These are phyloP conservation scores for Barbarea vulgaris DNA, from an alignment of 345 rosid genomes.

Conservation along the genomic window DNA sequence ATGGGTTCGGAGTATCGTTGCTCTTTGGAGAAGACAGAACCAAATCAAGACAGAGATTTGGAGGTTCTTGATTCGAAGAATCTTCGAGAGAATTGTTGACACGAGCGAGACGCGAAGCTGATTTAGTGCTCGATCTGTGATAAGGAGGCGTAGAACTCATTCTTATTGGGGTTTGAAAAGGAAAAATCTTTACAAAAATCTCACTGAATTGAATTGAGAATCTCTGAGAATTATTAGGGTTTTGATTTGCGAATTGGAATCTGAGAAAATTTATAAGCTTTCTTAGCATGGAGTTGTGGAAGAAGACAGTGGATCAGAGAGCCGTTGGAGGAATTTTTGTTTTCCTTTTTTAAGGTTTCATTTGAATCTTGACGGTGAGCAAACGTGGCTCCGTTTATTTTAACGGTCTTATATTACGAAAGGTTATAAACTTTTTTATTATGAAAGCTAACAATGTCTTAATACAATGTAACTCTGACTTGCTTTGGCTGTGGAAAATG, in stretches of 20 bases:
- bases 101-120: constrained; percentile 70
- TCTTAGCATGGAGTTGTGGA: not conserved
- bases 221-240: not conserved
- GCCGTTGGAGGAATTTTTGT: constrained; percentile 16
- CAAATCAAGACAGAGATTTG: constrained; percentile 52
- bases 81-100: constrained; percentile 20
- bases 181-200: not conserved
- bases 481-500: not conserved
- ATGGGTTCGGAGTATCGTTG: constrained; percentile 36
- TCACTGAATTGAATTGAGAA: not conserved
- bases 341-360: constrained; percentile 7
- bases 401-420: constrained; percentile 2
- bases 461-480: not conserved
- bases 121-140: constrained; percentile 55
- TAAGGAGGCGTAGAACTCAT: constrained; percentile 65
- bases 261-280: constrained; percentile 5
- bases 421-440: not conserved
- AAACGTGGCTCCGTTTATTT: constrained; percentile 5
- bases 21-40: constrained; percentile 51
- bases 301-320: constrained; percentile 7
- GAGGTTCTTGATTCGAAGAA: constrained; percentile 36
- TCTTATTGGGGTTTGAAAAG: not conserved
- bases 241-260: not conserved
- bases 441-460: not conserved
- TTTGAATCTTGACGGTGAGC: constrained; percentile 15